These are phyloP conservation scores for Terfezia boudieri DNA, from an alignment of 495 filamentous ascomycete genomes.

Conservation along the genomic window DNA sequence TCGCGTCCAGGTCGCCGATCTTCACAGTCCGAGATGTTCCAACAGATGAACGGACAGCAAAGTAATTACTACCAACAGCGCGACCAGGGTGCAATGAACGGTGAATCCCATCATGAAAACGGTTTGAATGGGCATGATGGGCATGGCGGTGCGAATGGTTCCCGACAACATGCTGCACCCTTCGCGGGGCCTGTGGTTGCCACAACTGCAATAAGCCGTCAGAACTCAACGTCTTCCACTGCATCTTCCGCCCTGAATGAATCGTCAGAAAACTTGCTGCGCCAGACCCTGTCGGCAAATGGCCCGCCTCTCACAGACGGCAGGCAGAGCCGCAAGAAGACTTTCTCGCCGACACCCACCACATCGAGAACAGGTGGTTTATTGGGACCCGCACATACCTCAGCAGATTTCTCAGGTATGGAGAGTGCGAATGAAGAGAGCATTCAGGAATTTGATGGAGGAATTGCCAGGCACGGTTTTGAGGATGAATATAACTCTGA, in stretches of 20 bases:
- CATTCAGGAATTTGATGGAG: constrained; percentile 7
- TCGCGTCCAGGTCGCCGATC: background rate
- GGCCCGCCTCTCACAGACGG: constrained; percentile 6
- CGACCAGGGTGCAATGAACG: background rate
- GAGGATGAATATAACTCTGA: constrained; percentile 48
- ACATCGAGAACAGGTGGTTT: constrained; percentile 15
- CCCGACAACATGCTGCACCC: background rate
- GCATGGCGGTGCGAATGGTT: background rate
- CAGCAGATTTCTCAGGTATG: constrained; percentile 7
- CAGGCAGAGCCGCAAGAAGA: constrained; percentile 14
- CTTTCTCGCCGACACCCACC: constrained; percentile 7
- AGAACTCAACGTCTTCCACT: constrained; percentile 15
- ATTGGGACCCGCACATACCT: constrained; percentile 7
- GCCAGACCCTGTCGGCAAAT: constrained; percentile 13
- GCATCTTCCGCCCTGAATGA: constrained; percentile 12
- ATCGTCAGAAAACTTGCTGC: constrained; percentile 14
- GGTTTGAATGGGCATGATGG: background rate
- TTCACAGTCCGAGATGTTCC: background rate
- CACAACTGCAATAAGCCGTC: constrained; percentile 15
- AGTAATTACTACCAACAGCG: background rate
- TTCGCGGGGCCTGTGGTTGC: background rate
- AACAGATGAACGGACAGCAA: background rate
- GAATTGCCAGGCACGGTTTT: constrained; percentile 33
- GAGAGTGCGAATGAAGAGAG: constrained; percentile 18
- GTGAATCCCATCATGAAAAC: background rate